Evolutionary conservation across 1,139 yeast genomes (phyloP).

Genomic region (Nadsonia commutata): DNA sequence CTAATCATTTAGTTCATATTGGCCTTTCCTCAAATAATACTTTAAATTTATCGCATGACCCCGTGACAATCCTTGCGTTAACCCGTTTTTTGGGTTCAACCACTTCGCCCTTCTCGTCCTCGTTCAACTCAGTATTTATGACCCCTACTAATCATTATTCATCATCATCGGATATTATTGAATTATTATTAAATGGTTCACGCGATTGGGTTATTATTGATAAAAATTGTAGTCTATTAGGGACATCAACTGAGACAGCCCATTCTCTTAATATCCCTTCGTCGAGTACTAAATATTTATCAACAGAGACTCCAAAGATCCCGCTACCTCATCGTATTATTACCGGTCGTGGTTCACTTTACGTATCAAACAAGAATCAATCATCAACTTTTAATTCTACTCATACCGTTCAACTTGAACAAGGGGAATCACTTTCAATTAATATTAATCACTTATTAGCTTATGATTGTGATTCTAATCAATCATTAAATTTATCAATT

Average conservation of each 20-base stretch:
- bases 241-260: too few species aligned
- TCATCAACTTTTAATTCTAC: not conserved
- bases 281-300: not conserved
- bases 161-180: not conserved
- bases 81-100: not conserved
- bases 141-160: not conserved
- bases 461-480: not conserved
- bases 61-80: not conserved
- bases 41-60: not conserved
- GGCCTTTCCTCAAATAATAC: not conserved
- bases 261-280: not conserved
- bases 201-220: not conserved
- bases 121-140: not conserved
- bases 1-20: too few species aligned
- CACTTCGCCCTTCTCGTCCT: not conserved
- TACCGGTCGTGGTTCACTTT: not conserved
- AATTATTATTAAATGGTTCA: not conserved
- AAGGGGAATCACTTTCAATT: not conserved
- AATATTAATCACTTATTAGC: not conserved
- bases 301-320: not conserved
- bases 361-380: not conserved
- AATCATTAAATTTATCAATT: not conserved
- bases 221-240: not conserved
- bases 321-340: not conserved
- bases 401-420: not conserved